phyloP scores from a whole-genome alignment of 2,329 filamentous ascomycete genomes.

The Alternaria dauci region DNA sequence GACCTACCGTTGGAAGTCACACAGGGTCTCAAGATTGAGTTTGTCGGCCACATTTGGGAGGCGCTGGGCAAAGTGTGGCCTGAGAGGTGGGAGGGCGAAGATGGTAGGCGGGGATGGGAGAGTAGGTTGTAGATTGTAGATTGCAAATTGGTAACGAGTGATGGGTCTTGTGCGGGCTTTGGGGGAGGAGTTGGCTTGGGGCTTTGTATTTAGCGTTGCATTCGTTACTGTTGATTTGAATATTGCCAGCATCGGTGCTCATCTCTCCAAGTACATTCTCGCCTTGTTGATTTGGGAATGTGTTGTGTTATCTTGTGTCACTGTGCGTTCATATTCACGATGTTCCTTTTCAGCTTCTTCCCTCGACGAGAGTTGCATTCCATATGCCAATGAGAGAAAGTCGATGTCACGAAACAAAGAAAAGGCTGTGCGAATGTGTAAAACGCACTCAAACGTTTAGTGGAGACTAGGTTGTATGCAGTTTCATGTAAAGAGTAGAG shows the following conservation, averaged over 20 bases:
- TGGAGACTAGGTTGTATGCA: too few species aligned
- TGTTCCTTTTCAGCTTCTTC: too few species aligned
- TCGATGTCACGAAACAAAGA: too few species aligned
- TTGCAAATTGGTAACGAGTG: background rate
- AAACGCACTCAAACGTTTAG: background rate
- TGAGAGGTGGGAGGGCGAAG: constrained; percentile 78
- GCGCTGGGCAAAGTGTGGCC: constrained; percentile 92
- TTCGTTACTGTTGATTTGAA: background rate
- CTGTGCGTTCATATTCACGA: too few species aligned
- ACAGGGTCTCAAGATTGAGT: constrained; percentile 84
- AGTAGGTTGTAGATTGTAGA: constrained; percentile 78
- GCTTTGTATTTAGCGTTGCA: constrained; percentile 11
- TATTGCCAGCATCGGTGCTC: background rate
- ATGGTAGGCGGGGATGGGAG: constrained; percentile 69
- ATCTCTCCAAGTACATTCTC: background rate
- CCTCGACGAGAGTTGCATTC: too few species aligned
- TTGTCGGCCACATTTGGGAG: constrained; percentile 95
- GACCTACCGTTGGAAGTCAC: constrained; percentile 91
- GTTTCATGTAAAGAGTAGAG: too few species aligned
- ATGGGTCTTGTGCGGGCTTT: background rate
- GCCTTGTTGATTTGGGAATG: background rate
- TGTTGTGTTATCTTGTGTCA: background rate
- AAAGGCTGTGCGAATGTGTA: background rate
- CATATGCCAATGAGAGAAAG: too few species aligned
- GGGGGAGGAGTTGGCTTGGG: background rate